Conservation (phyloP, 495 filamentous ascomycete genomes). For the Delitschia confertaspora region DNA sequence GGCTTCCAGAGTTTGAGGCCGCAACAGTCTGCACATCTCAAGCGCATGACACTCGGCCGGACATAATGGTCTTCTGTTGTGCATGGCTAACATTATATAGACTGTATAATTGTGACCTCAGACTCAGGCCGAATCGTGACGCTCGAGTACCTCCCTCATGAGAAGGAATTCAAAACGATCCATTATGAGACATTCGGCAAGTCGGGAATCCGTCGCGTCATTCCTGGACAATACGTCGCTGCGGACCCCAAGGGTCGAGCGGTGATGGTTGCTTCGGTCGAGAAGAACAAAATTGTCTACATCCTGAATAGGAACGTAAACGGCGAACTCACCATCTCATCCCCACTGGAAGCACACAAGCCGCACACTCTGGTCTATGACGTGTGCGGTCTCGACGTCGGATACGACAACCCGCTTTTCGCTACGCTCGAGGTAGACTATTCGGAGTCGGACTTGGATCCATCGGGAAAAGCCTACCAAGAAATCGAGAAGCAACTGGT, state of each 20-base stretch:
- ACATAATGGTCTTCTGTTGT: not conserved
- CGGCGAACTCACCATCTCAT: slow-evolving; percentile 91
- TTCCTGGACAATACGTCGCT: slow-evolving; percentile 91
- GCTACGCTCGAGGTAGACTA: slow-evolving; percentile 93
- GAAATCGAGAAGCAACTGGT: slow-evolving; percentile 83
- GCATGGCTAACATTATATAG: slow-evolving; percentile 62
- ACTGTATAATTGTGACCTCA: slow-evolving; percentile 91
- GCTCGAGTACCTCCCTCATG: slow-evolving; percentile 79
- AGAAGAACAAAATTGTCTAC: slow-evolving; percentile 99
- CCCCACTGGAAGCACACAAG: slow-evolving; percentile 93
- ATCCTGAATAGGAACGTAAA: slow-evolving; percentile 93
- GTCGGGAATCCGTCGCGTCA: slow-evolving; percentile 85
- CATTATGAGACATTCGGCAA: slow-evolving; percentile 97
- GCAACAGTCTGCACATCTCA: slow-evolving; percentile 38
- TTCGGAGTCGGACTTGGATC: slow-evolving; percentile 81
- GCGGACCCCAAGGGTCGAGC: slow-evolving; percentile 92
- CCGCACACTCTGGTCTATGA: slow-evolving; percentile 87
- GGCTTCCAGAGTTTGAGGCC: slow-evolving; percentile 74
- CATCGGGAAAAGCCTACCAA: slow-evolving; percentile 70
- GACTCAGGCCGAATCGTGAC: slow-evolving; percentile 93
- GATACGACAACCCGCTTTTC: slow-evolving; percentile 94
- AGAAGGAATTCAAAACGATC: slow-evolving; percentile 80
- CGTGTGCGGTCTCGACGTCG: slow-evolving; percentile 78
- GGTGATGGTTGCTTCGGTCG: slow-evolving; percentile 83
- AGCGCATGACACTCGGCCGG: slow-evolving; percentile 4